phyloP scores from a whole-genome alignment of 495 filamentous ascomycete species.

The Annulohypoxylon moriforme region DNA sequence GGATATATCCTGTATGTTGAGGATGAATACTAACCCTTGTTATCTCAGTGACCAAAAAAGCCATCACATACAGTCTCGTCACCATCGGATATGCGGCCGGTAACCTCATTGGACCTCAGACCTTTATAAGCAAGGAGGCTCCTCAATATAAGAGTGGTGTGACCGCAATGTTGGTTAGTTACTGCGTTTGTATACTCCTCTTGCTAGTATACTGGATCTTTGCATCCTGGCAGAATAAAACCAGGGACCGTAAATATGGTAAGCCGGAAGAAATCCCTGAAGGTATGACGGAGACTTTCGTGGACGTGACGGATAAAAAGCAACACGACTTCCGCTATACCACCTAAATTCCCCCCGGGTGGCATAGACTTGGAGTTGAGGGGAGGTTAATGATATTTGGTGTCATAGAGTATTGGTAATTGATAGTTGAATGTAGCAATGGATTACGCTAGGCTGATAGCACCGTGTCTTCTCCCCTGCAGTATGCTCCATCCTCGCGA shows the following conservation, averaged over 20 bases:
- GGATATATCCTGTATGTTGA: not conserved
- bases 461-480: constrained; percentile 35
- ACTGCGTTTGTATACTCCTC: constrained; percentile 46
- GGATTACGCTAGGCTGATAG: constrained; percentile 40
- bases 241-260: constrained; percentile 37
- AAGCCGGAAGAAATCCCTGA: constrained; percentile 29
- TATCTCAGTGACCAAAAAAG: constrained; percentile 59
- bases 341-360: constrained; percentile 21
- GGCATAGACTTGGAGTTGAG: not conserved
- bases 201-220: constrained; percentile 48
- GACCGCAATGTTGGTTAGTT: constrained; percentile 48
- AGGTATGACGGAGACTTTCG: constrained; percentile 39
- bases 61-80: constrained; percentile 58
- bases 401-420: not conserved
- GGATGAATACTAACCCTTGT: not conserved
- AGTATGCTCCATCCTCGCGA: constrained; percentile 34
- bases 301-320: constrained; percentile 49
- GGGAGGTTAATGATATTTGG: not conserved
- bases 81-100: constrained; percentile 64
- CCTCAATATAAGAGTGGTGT: constrained; percentile 56
- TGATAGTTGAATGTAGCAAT: constrained; percentile 5
- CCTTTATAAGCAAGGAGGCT: constrained; percentile 60
- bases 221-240: constrained; percentile 41
- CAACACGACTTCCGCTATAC: constrained; percentile 49
- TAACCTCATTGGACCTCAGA: constrained; percentile 66